phyloP scores from a whole-genome alignment of 2,329 filamentous ascomycete genomes.

The Penicillium sp. region DNA sequence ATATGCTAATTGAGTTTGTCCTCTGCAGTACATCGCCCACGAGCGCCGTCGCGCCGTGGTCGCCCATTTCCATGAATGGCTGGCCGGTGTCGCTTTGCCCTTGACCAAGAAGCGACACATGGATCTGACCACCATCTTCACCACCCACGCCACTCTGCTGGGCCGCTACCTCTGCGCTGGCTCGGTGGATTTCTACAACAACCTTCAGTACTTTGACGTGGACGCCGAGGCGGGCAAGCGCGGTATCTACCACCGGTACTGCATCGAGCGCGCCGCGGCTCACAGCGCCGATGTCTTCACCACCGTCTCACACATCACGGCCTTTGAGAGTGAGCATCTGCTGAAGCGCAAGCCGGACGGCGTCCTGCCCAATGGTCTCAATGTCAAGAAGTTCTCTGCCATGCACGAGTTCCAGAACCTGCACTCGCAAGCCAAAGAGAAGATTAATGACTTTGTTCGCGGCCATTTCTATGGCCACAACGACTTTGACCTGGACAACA shows the following conservation, averaged over 20 bases:
- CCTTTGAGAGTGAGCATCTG: slow-evolving; percentile 95
- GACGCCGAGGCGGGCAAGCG: slow-evolving; percentile 96
- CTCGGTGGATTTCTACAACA: slow-evolving; percentile 99
- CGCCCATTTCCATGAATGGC: slow-evolving; percentile 98
- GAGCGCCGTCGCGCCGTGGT: slow-evolving; percentile 91
- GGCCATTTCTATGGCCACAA: slow-evolving; percentile 99
- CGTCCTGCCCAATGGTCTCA: slow-evolving; percentile 92
- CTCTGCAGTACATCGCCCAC: slow-evolving; percentile 79
- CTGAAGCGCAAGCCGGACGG: slow-evolving; percentile 97
- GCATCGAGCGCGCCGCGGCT: slow-evolving; percentile 90
- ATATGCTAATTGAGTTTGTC: not conserved
- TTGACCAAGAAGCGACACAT: slow-evolving; percentile 92
- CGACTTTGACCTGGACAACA: slow-evolving; percentile 95
- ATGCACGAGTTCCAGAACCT: slow-evolving; percentile 99
- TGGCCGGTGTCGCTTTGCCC: slow-evolving; percentile 89
- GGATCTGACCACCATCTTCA: slow-evolving; percentile 97
- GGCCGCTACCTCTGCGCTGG: slow-evolving; percentile 96
- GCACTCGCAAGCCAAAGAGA: slow-evolving; percentile 94
- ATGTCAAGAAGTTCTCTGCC: slow-evolving; percentile 97
- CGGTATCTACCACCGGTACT: slow-evolving; percentile 98
- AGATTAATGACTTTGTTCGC: slow-evolving; percentile 97
- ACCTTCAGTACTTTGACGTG: slow-evolving; percentile 94
- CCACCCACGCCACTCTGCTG: slow-evolving; percentile 92
- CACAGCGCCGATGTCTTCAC: slow-evolving; percentile 97
- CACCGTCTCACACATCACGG: slow-evolving; percentile 97